Base-by-base conservation (phyloP, 2,329 filamentous ascomycete species). In the Alternaria novae-zelandiae region DNA sequence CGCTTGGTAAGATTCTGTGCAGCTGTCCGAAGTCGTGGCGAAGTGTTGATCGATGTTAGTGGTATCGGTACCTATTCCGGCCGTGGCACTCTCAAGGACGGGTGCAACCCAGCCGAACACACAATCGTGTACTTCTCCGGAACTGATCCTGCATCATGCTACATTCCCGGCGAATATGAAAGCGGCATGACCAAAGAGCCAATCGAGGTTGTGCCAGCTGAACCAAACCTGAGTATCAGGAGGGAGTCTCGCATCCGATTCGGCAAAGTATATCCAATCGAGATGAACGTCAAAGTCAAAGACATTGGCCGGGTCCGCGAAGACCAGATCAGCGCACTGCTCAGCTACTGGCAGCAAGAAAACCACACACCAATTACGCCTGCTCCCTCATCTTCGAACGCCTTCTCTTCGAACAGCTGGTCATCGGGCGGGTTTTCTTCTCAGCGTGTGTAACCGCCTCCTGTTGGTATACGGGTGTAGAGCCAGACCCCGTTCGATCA, bases 211-310 rank as follows among this genome's bases (percentile, higher is more conserved):
- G 30, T 66, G 1, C 76, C 76, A 0, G 59, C 65, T 0, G 63
- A 64, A 13, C 13, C 51, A 0, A 57, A 63, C 3, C 60, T 76
- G 20, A 73, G 58, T 4, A 66, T 84, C 6, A 57, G 79, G 15
- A 9, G 13, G 0, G 71, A 77, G 32, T 83, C 81, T 4, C 75
- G 81, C 3, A 61, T 84, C 5, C 80, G 82, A 11, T 82, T 82
- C 36, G 77, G 75, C 2, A 83, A 83, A n/a, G 47, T 32, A 1
- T 72, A 80, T 63, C 80, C 79, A 0, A 78, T 84, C 25, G 80
- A 84, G 55, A 79, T 80, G 67, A 83, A 84, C 53, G 70, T 82
- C 32, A 83, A 80, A 58, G 80, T 83, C 5, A 79, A 80, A 30
- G 74, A 81, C 4, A 74, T 84, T 15, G 83, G 83, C 0, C 64